Evolutionary conservation across 345 rosid species (phyloP).

Genomic region (Arabidopsis suecica): DNA sequence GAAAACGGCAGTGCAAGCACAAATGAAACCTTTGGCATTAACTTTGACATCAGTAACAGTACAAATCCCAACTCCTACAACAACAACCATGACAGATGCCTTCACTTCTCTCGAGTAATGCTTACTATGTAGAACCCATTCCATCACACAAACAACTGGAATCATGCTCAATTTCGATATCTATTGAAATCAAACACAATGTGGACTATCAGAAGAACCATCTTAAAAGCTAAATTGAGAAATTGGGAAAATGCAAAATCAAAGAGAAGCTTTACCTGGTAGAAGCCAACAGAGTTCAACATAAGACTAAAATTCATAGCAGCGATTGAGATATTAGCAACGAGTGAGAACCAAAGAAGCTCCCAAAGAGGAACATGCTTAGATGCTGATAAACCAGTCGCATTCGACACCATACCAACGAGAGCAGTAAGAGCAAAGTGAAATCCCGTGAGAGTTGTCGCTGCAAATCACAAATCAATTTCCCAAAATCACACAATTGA

Average conservation of each 20-base stretch:
- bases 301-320: conserved; percentile 97
- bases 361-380: conserved; percentile 95
- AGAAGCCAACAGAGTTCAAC: conserved; percentile 97
- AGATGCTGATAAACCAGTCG: conserved; percentile 74
- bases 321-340: conserved; percentile 83
- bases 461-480: conserved; percentile 47
- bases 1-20: conserved; percentile 81
- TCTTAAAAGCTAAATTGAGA: neutral
- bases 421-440: conserved; percentile 88
- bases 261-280: conserved; percentile 56
- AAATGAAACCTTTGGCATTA: conserved; percentile 86
- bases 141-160: conserved; percentile 97
- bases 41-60: conserved; percentile 96
- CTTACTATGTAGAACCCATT: conserved; percentile 88
- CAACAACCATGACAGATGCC: conserved; percentile 81
- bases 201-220: neutral
- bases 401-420: conserved; percentile 87
- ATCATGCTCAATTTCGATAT: conserved; percentile 97
- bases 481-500: neutral
- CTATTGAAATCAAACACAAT: conserved; percentile 38
- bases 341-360: conserved; percentile 92
- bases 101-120: conserved; percentile 87
- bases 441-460: conserved; percentile 92
- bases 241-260: neutral
- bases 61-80: conserved; percentile 92